Conservation (phyloP, 495 filamentous ascomycete species). For the Lasiosphaeria ovina region DNA sequence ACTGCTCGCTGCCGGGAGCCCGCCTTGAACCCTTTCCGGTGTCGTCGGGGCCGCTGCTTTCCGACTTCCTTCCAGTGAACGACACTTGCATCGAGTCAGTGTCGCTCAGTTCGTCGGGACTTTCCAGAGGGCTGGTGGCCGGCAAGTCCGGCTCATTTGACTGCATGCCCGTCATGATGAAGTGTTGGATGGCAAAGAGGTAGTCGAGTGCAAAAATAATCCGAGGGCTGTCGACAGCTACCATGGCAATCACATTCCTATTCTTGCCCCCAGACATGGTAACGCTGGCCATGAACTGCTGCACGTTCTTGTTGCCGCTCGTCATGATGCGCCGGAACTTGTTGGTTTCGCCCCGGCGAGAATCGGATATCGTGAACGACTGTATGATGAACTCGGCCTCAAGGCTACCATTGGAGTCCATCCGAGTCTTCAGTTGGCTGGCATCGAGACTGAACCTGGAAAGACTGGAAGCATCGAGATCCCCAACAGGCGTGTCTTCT, state of each 20-base stretch:
- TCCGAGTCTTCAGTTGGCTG: slow-evolving; percentile 86
- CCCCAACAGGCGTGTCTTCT: slow-evolving; percentile 69
- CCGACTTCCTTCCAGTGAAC: slow-evolving; percentile 30
- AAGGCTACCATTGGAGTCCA: slow-evolving; percentile 87
- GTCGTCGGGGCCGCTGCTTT: slow-evolving; percentile 20
- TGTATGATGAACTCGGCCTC: slow-evolving; percentile 93
- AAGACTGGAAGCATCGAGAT: slow-evolving; percentile 76
- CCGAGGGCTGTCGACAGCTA: slow-evolving; percentile 93
- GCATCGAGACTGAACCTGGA: slow-evolving; percentile 93
- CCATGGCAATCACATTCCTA: slow-evolving; percentile 79
- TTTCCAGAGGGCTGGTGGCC: slow-evolving; percentile 55
- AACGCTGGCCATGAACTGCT: slow-evolving; percentile 97
- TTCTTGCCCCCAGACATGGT: slow-evolving; percentile 87
- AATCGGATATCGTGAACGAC: slow-evolving; percentile 92
- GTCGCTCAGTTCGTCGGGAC: slow-evolving; percentile 59
- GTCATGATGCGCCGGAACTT: slow-evolving; percentile 99
- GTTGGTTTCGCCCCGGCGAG: slow-evolving; percentile 78
- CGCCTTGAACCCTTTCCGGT: slow-evolving; percentile 1
- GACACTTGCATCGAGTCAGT: slow-evolving; percentile 48
- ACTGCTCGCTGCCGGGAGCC: slow-evolving; percentile 29
- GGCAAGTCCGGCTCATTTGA: slow-evolving; percentile 54
- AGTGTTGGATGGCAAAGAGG: slow-evolving; percentile 82
- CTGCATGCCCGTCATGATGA: slow-evolving; percentile 66
- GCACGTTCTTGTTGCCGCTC: slow-evolving; percentile 85
- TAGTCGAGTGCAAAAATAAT: slow-evolving; percentile 96